These are phyloP conservation scores for Chytriomyces hyalinus DNA, from an alignment of 192 early-diverging fungal species.

Conservation along the genomic window DNA sequence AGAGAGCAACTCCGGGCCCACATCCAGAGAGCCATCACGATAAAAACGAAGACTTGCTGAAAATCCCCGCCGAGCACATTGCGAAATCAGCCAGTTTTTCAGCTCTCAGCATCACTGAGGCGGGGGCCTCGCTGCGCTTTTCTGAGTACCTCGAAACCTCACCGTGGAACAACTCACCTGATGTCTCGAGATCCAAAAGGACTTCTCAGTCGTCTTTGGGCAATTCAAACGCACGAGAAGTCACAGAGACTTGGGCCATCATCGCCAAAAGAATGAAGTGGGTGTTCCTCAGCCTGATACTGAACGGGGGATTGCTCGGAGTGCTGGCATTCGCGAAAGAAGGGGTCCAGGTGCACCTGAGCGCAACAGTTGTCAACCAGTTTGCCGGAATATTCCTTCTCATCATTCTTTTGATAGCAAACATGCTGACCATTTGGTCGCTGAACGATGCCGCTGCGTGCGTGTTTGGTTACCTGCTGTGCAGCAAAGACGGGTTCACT, in stretches of 20 bases:
- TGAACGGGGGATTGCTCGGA: constrained; percentile 21
- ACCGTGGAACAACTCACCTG: too few species aligned
- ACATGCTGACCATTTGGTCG: constrained; percentile 26
- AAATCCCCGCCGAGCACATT: too few species aligned
- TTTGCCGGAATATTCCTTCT: constrained; percentile 15
- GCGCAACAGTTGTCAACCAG: neutral
- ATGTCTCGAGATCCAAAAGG: too few species aligned
- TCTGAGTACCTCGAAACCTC: too few species aligned
- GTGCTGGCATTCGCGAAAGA: neutral
- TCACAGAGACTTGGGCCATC: constrained; percentile 17
- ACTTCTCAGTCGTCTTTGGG: too few species aligned
- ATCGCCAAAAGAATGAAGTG: constrained; percentile 9
- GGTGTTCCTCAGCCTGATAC: constrained; percentile 9
- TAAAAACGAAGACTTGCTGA: too few species aligned
- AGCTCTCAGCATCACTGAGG: too few species aligned
- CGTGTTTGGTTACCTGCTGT: constrained; percentile 11
- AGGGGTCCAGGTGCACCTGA: neutral
- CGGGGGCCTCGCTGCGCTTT: too few species aligned
- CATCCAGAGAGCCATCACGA: too few species aligned
- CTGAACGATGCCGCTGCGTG: constrained; percentile 10
- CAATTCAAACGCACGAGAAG: neutral
- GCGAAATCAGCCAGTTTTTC: too few species aligned
- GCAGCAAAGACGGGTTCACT: constrained; percentile 20
- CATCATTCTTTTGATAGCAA: constrained; percentile 20
- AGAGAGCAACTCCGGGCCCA: too few species aligned